Conservation (phyloP, 2,329 filamentous ascomycete genomes). For the Calonectria crousiana region DNA sequence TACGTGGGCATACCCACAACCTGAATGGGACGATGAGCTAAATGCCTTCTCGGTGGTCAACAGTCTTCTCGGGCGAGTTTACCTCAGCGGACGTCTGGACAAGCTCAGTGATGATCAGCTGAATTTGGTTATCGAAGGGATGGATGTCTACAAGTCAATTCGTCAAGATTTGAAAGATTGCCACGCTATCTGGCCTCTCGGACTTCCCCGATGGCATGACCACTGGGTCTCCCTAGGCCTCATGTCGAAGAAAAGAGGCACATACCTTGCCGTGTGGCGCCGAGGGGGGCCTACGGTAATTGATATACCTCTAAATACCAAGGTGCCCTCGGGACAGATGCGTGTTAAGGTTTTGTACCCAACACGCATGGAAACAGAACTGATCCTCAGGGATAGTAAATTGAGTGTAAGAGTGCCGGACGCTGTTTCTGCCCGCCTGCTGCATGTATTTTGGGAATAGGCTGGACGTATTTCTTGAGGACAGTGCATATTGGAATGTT, state of each 20-base stretch:
- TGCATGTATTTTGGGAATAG: not conserved
- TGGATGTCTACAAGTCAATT: constrained; percentile 46
- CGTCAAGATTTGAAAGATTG: constrained; percentile 35
- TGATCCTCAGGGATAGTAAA: constrained; percentile 14
- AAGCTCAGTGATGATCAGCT: constrained; percentile 38
- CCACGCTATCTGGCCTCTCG: constrained; percentile 49
- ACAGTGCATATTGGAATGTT: too few species aligned
- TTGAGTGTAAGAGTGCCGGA: constrained; percentile 22
- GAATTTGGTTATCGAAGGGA: constrained; percentile 43
- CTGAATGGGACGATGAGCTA: constrained; percentile 48
- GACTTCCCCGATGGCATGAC: constrained; percentile 48
- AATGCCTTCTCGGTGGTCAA: constrained; percentile 52
- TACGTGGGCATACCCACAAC: constrained; percentile 52
- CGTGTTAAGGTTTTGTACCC: constrained; percentile 28
- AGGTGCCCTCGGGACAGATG: not conserved
- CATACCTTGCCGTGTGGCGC: constrained; percentile 30
- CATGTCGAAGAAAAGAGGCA: constrained; percentile 1
- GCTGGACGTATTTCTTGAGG: too few species aligned
- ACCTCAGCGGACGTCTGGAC: constrained; percentile 49
- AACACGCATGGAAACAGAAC: constrained; percentile 5
- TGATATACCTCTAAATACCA: constrained; percentile 9
- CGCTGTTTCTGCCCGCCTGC: constrained; percentile 21
- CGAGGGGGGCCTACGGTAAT: not conserved
- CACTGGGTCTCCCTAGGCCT: constrained; percentile 48
- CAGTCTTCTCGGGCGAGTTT: constrained; percentile 47